Base-by-base conservation (phyloP, 441 rosid species). In the Erodium moschatum region DNA sequence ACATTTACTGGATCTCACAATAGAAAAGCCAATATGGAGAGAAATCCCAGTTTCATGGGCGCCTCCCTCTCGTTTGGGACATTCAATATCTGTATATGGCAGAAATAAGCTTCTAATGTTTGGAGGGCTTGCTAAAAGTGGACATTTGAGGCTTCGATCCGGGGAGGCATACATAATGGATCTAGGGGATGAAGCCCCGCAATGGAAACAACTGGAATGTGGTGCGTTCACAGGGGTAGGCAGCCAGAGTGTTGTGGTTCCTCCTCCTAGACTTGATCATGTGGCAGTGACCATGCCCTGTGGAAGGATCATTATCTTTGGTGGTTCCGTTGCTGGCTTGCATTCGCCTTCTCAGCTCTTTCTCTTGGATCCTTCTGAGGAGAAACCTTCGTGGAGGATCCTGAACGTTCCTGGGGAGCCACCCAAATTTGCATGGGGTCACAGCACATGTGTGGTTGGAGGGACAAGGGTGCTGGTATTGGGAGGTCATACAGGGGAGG, bases 361-460 rank as follows among this genome's bases (percentile, higher is more conserved):
- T 81, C 84, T 90, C 15, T 89, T 93, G 35, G 98, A 93, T 65
- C 98, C 98, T 8, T 87, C 91, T 0, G 98, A 93, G 56, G 98
- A 93, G 66, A 85, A 85, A 69, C 98, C 97, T 8, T 82, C 97
- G 1, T 93, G 96, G 98, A 86, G 98, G 78, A 80, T 89, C 71
- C 76, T 93, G 66, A 90, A 90, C 77, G 92, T 93, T 16, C 89
- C 90, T 0, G 98, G 98, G 60, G 76, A 89, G 63, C 91, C 97
- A 4, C 97, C 97, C 1, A 73, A 92, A 73, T 89, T 90, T 78
- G 97, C 98, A 48, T 93, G 98, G 98, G 98, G 98, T 65, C 98
- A 93, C 68, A 88, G 92, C 29, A 93, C 97, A 0, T 90, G 97
- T 81, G 96, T 93, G 38, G 98, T 93, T 1, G 98, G 96, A 40